A percentile compares a stretch with the other conserved stretches of the same genome.
Evolutionary conservation across 768 basidiomycete species (phyloP).

Genomic region (Pleurotus eryngii): DNA sequence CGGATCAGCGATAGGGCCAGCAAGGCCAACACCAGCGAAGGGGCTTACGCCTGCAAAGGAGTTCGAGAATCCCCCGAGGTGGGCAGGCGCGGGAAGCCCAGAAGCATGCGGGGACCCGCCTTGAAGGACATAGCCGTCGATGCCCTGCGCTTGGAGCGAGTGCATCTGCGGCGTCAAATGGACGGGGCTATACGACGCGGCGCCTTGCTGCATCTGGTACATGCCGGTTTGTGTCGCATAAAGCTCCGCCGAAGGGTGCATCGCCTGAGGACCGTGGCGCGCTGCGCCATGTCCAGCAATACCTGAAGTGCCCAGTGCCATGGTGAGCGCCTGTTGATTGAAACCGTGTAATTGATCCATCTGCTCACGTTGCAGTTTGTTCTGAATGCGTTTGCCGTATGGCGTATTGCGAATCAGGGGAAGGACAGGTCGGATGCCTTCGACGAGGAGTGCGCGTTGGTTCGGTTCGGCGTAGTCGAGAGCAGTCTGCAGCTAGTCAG

Average conservation of each 20-base stretch:
- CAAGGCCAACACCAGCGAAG: conserved; percentile 55
- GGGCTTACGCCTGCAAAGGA: conserved; percentile 45
- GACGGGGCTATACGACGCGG: conserved; percentile 51
- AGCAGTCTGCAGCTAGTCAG: conserved; percentile 64
- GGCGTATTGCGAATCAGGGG: conserved; percentile 99
- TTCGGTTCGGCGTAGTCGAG: conserved; percentile 95
- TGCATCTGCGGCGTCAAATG: conserved; percentile 57
- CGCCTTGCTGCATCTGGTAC: conserved; percentile 44
- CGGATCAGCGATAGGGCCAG: conserved; percentile 60
- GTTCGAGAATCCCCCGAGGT: conserved; percentile 52
- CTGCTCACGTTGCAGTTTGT: conserved; percentile 95
- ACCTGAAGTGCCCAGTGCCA: conserved; percentile 55
- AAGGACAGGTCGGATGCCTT: conserved; percentile 97
- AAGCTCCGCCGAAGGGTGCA: conserved; percentile 60
- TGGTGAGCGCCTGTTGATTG: conserved; percentile 55
- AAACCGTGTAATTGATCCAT: conserved; percentile 63
- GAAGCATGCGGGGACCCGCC: conserved; percentile 66
- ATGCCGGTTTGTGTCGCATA: conserved; percentile 62
- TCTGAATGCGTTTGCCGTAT: conserved; percentile 98
- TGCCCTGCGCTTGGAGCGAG: conserved; percentile 63
- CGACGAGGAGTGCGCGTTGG: conserved; percentile 89
- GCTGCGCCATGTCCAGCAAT: conserved; percentile 37
- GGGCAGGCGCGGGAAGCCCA: conserved; percentile 53
- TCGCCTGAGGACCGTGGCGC: conserved; percentile 55
- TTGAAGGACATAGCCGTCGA: conserved; percentile 81